A percentile compares a stretch with the other conserved stretches of the same genome.
phyloP scores from a whole-genome alignment of 139 green algal species.

The Picochlorum sp. region DNA sequence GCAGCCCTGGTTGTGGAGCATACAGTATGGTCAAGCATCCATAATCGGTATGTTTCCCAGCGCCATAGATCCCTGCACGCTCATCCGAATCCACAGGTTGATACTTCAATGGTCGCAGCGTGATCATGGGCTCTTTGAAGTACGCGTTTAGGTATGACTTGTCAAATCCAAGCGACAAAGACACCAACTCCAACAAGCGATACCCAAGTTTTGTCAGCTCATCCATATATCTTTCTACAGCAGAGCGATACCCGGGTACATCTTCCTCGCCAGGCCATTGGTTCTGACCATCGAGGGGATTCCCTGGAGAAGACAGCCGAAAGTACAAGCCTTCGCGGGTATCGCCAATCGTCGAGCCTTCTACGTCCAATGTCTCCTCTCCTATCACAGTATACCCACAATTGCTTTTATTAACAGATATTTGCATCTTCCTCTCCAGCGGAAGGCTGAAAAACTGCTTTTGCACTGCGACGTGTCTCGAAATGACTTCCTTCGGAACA shows the following conservation, averaged over 20 bases:
- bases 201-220: constrained; percentile 29
- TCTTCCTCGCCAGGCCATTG: constrained; percentile 61
- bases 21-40: constrained; percentile 86
- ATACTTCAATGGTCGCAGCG: constrained; percentile 86
- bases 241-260: constrained; percentile 44
- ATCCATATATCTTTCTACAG: constrained; percentile 48
- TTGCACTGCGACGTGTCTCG: constrained; percentile 40
- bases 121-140: constrained; percentile 67
- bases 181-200: constrained; percentile 68
- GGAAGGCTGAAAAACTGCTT: constrained; percentile 67
- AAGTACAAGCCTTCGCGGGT: constrained; percentile 88
- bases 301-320: constrained; percentile 47
- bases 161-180: constrained; percentile 57
- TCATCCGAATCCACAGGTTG: constrained; percentile 1
- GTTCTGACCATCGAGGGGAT: constrained; percentile 86
- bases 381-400: constrained; percentile 40
- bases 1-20: constrained; percentile 53
- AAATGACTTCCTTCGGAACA: constrained; percentile 43
- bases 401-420: constrained; percentile 60
- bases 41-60: constrained; percentile 87
- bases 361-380: constrained; percentile 81
- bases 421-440: constrained; percentile 52
- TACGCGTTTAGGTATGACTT: constrained; percentile 52
- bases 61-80: constrained; percentile 16
- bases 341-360: constrained; percentile 52